These are phyloP conservation scores for Porcisia hertigi DNA, from an alignment of 208 protist genomes.

Conservation along the genomic window DNA sequence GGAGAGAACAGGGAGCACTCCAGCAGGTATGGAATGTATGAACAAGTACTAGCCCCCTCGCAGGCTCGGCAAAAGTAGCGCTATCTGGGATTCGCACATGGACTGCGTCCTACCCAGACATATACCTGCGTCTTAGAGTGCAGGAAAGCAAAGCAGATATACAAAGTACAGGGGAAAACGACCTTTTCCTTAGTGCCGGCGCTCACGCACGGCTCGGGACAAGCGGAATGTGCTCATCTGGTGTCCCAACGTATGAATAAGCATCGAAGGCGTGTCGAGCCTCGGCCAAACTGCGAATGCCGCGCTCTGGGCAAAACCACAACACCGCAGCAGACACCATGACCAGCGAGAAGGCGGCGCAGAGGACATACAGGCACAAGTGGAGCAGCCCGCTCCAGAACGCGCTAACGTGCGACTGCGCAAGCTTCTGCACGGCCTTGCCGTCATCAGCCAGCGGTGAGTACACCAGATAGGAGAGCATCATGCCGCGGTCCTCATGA, in stretches of 20 bases:
- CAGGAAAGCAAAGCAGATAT: neutral
- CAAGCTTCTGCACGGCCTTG: constrained; percentile 6
- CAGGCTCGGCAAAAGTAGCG: neutral
- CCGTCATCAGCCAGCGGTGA: constrained; percentile 18
- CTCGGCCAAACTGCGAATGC: constrained; percentile 2
- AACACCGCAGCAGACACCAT: constrained; percentile 3
- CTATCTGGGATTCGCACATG: neutral
- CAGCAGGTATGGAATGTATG: neutral
- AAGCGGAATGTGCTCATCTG: constrained; percentile 22
- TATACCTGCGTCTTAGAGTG: neutral
- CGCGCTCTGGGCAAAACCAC: constrained; percentile 2
- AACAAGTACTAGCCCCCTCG: neutral
- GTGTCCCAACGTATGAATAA: constrained; percentile 9
- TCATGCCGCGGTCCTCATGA: constrained; percentile 89
- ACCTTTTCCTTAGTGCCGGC: neutral
- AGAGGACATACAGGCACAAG: constrained; percentile 13
- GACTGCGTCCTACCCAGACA: neutral
- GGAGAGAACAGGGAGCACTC: no score
- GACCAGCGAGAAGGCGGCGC: constrained; percentile 16
- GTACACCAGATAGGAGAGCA: constrained; percentile 79
- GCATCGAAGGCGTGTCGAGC: constrained; percentile 14
- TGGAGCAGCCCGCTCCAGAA: neutral
- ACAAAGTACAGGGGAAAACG: neutral
- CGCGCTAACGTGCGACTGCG: neutral
- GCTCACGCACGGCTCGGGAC: neutral